Conservation (phyloP, 768 basidiomycete species). For the Harrya chromipes region DNA sequence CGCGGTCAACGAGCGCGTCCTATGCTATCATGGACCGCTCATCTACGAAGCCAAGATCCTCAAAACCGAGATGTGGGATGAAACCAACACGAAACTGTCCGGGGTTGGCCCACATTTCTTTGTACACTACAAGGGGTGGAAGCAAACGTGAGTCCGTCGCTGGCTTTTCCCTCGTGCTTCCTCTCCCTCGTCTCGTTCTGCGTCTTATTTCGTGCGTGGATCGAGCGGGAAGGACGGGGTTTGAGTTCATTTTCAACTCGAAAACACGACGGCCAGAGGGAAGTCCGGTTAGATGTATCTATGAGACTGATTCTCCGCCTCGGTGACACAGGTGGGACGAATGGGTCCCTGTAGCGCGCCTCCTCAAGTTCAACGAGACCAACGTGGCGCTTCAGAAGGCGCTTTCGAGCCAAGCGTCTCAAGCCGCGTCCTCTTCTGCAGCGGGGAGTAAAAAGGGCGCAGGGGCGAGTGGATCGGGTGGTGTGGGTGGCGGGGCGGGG, state of each 20-base stretch:
- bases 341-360: constrained; percentile 81
- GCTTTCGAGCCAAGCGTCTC: constrained; percentile 47
- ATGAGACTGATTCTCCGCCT: no score
- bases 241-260: not conserved
- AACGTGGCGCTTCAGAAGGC: constrained; percentile 70
- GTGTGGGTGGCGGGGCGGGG: constrained; percentile 19
- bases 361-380: constrained; percentile 53
- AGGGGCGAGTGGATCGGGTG: constrained; percentile 29
- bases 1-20: constrained; percentile 68
- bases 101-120: constrained; percentile 79
- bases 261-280: no score
- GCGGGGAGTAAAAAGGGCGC: constrained; percentile 27
- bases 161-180: no score
- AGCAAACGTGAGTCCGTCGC: constrained; percentile 70
- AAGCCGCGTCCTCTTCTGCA: constrained; percentile 36
- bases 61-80: constrained; percentile 60
- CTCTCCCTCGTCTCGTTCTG: not conserved
- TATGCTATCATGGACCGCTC: constrained; percentile 94
- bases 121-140: constrained; percentile 93
- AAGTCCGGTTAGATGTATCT: no score
- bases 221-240: no score
- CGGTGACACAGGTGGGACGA: constrained; percentile 27
- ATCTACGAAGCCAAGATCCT: constrained; percentile 96
- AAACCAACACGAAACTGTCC: constrained; percentile 56
- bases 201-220: not conserved